These are phyloP conservation scores for Teunomyces aglyptinius DNA, from an alignment of 805 yeast genomes.

Conservation along the genomic window DNA sequence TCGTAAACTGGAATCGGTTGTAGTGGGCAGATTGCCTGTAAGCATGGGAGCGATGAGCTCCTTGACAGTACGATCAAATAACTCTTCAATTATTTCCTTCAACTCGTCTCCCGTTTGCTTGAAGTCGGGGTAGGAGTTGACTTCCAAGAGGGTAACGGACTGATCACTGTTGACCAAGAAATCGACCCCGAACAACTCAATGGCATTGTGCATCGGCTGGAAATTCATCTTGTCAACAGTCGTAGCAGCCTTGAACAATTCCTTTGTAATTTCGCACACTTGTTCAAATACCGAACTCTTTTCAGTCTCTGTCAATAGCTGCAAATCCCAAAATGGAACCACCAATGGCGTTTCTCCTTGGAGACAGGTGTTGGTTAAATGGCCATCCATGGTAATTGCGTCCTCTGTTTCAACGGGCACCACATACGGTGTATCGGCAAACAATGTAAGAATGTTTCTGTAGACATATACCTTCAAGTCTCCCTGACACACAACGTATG, in stretches of 20 bases:
- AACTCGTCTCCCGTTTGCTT: slow-evolving; percentile 87
- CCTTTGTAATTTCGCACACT: slow-evolving; percentile 62
- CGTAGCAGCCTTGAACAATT: slow-evolving; percentile 77
- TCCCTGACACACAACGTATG: slow-evolving; percentile 76
- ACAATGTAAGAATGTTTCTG: slow-evolving; percentile 74
- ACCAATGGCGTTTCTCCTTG: slow-evolving; percentile 61
- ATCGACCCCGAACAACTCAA: slow-evolving; percentile 88
- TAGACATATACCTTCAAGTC: slow-evolving; percentile 77
- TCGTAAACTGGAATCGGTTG: slow-evolving; percentile 1
- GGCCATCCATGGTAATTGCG: slow-evolving; percentile 58
- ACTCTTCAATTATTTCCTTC: slow-evolving; percentile 59
- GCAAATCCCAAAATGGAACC: slow-evolving; percentile 59
- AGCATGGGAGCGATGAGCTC: slow-evolving; percentile 52
- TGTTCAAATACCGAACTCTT: slow-evolving; percentile 48
- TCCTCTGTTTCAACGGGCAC: slow-evolving; percentile 21
- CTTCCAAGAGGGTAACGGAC: slow-evolving; percentile 68
- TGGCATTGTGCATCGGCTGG: slow-evolving; percentile 74
- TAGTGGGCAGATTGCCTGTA: background rate
- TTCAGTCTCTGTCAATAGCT: slow-evolving; percentile 30
- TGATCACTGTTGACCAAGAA: slow-evolving; percentile 64
- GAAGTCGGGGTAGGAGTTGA: slow-evolving; percentile 94
- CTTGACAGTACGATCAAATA: slow-evolving; percentile 58
- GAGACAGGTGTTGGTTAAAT: slow-evolving; percentile 90
- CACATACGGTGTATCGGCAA: slow-evolving; percentile 59
- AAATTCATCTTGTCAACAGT: slow-evolving; percentile 82